Percentiles rank a stretch among this genome's conserved stretches.
These are phyloP conservation scores for Heracleum sosnowskyi DNA, from an alignment of 129 eudicot species.

Conservation along the genomic window DNA sequence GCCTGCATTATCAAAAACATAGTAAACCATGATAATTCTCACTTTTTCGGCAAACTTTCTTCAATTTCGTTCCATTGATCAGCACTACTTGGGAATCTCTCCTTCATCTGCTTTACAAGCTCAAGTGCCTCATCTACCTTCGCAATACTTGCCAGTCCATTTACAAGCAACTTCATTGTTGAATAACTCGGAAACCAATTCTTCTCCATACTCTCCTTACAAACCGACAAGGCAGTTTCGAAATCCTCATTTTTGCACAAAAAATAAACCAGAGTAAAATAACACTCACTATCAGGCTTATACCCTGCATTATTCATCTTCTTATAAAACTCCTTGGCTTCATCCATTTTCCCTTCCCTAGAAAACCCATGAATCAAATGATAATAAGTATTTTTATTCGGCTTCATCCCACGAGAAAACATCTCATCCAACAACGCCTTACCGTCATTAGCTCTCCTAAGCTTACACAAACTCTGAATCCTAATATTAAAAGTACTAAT, in stretches of 20 bases:
- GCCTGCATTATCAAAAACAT: neutral
- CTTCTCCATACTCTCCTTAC: slow-evolving; percentile 58
- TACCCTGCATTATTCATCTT: slow-evolving; percentile 43
- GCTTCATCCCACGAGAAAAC: slow-evolving; percentile 48
- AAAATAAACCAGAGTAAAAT: slow-evolving; percentile 61
- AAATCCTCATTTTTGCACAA: slow-evolving; percentile 62
- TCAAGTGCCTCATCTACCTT: slow-evolving; percentile 64
- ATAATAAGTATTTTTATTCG: slow-evolving; percentile 51
- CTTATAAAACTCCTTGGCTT: slow-evolving; percentile 53
- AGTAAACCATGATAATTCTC: slow-evolving; percentile 6
- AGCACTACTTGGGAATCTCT: slow-evolving; percentile 49
- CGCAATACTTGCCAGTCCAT: slow-evolving; percentile 61
- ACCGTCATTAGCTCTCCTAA: slow-evolving; percentile 54
- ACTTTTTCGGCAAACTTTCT: slow-evolving; percentile 58
- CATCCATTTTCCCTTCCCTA: slow-evolving; percentile 61
- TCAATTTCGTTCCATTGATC: slow-evolving; percentile 74
- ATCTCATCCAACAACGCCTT: slow-evolving; percentile 72
- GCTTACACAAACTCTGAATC: slow-evolving; percentile 86
- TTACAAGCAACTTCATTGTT: slow-evolving; percentile 73
- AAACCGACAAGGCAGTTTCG: slow-evolving; percentile 52
- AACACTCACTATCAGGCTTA: slow-evolving; percentile 58
- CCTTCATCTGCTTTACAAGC: slow-evolving; percentile 54
- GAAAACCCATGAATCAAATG: slow-evolving; percentile 76
- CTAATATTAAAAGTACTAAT: slow-evolving; percentile 56
- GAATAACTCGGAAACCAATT: slow-evolving; percentile 70